Conservation (phyloP, 2,329 filamentous ascomycete species). For the Pseudogymnoascus sp. region DNA sequence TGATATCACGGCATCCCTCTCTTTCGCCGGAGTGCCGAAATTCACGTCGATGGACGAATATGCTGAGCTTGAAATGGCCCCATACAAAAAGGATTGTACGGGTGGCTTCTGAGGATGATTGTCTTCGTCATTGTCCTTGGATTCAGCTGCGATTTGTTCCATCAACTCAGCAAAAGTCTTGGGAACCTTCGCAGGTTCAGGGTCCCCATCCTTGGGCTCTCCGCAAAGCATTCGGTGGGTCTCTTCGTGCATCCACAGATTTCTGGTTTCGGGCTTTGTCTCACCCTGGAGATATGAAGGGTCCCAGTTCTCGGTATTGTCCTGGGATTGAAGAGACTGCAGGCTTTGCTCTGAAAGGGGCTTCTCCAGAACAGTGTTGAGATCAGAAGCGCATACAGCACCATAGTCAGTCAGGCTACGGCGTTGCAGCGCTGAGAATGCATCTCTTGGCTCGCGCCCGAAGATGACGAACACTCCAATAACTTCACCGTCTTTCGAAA, state of each 20-base stretch:
- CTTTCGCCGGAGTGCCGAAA: not conserved
- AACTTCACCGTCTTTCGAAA: conserved; percentile 24
- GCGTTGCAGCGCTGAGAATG: conserved; percentile 23
- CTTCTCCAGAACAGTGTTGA: not conserved
- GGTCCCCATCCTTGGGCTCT: not conserved
- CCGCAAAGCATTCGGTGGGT: not conserved
- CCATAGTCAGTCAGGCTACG: conserved; percentile 27
- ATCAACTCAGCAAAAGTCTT: not conserved
- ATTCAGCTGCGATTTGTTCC: not conserved
- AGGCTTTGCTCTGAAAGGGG: not conserved
- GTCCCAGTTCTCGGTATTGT: not conserved
- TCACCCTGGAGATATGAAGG: not conserved
- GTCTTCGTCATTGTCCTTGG: not conserved
- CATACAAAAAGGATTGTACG: not conserved
- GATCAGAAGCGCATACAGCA: not conserved
- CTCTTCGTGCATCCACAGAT: not conserved
- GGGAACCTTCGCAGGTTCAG: not conserved
- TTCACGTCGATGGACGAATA: not conserved
- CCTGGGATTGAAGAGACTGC: not conserved
- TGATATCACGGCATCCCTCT: not conserved
- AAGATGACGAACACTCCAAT: conserved; percentile 30
- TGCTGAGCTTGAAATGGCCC: not conserved
- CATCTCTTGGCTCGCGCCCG: conserved; percentile 20
- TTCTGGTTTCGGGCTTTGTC: not conserved
- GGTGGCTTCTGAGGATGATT: not conserved